phyloP scores from a whole-genome alignment of 2,329 filamentous ascomycete genomes.

The Bisporella sp. region DNA sequence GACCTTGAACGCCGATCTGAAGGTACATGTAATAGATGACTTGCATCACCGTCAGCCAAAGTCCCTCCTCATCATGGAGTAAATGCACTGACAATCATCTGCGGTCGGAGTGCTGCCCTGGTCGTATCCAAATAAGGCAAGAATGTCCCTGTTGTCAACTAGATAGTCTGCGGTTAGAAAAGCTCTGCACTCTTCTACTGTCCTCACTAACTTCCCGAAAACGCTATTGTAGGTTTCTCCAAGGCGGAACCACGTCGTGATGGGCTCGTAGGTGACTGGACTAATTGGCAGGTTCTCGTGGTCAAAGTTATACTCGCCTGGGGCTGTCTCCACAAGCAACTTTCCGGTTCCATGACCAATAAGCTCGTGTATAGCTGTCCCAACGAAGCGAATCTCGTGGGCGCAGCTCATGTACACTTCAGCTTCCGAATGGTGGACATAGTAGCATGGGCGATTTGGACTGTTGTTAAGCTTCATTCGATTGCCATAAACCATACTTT shows the following conservation, averaged over 20 bases:
- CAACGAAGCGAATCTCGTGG: slow-evolving; percentile 64
- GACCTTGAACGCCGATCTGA: neutral
- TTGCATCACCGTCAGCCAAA: neutral
- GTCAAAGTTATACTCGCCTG: slow-evolving; percentile 54
- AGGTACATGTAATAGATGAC: neutral
- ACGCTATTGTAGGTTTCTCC: slow-evolving; percentile 57
- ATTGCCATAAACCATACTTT: slow-evolving; percentile 57
- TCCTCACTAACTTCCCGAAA: slow-evolving; percentile 51
- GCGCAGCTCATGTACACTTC: slow-evolving; percentile 56
- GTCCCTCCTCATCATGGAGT: neutral
- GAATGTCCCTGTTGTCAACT: slow-evolving; percentile 35
- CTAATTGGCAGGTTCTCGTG: slow-evolving; percentile 45
- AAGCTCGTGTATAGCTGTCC: slow-evolving; percentile 62
- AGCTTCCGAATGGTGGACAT: slow-evolving; percentile 35
- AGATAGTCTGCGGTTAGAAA: slow-evolving; percentile 37
- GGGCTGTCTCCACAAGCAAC: slow-evolving; percentile 46
- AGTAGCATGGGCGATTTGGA: neutral
- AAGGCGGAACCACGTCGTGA: slow-evolving; percentile 52
- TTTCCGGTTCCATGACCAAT: slow-evolving; percentile 59
- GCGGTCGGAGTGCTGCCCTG: neutral
- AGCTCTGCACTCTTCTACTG: slow-evolving; percentile 50
- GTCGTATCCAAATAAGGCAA: slow-evolving; percentile 35
- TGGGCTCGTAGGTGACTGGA: slow-evolving; percentile 45
- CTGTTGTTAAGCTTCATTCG: slow-evolving; percentile 42
- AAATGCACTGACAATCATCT: neutral